Evolutionary conservation across 2,329 filamentous ascomycete species (phyloP).

Genomic region (Xylariales sp.): DNA sequence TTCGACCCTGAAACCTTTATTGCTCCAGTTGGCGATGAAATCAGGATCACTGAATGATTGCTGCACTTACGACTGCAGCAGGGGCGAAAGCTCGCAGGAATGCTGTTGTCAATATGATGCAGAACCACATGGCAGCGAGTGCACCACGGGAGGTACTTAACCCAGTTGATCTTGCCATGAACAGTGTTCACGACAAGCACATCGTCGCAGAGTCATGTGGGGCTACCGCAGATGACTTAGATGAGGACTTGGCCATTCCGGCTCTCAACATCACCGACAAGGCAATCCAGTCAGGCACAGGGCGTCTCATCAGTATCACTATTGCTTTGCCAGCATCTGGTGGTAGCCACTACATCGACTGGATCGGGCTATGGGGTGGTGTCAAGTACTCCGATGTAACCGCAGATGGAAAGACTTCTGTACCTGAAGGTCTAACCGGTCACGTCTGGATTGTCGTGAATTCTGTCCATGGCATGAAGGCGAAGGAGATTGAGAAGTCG

Average conservation of each 20-base stretch:
- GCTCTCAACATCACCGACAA: conserved; percentile 18
- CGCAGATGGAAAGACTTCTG: conserved; percentile 18
- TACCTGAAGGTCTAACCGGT: conserved; percentile 28
- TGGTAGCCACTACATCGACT: conserved; percentile 27
- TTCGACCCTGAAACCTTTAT: too few relatives aligned
- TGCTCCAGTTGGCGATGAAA: too few relatives aligned
- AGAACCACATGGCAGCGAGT: conserved; percentile 27
- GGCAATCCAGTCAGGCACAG: conserved; percentile 11
- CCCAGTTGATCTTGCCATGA: conserved; percentile 27
- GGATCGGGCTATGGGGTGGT: conserved; percentile 32
- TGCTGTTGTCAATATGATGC: conserved; percentile 35
- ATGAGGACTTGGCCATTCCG: conserved; percentile 15
- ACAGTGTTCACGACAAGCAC: conserved; percentile 26
- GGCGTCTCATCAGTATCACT: conserved; percentile 16
- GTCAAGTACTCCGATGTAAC: conserved; percentile 25
- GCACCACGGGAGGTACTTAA: conserved; percentile 29
- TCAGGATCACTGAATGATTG: conserved; percentile 30
- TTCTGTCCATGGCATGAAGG: conserved; percentile 17
- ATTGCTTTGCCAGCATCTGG: conserved; percentile 16
- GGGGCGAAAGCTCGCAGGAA: conserved; percentile 30
- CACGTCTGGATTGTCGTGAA: conserved; percentile 31
- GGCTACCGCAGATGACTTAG: conserved; percentile 6
- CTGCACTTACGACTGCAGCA: conserved; percentile 26
- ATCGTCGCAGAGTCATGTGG: conserved; percentile 21
- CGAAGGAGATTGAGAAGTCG: conserved; percentile 14